Evolutionary conservation across 73 alveolate genomes (phyloP).

Genomic region (Tetrahymena elliotti): DNA sequence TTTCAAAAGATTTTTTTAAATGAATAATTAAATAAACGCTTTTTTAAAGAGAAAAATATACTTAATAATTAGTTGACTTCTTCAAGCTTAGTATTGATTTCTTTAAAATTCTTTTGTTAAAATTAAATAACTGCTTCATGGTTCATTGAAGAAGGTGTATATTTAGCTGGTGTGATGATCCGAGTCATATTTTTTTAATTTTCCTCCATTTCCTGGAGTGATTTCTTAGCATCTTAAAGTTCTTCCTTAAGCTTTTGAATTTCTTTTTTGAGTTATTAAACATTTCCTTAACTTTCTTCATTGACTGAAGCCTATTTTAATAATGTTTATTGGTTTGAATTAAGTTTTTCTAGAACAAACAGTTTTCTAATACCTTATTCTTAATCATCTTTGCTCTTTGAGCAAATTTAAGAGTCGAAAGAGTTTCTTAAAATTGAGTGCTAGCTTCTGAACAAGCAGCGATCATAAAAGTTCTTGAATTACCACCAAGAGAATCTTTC

Average conservation of each 20-base stretch:
- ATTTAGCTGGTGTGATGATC: background rate
- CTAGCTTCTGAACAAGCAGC: slow-evolving; percentile 50
- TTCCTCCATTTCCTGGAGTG: background rate
- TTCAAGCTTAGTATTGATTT: background rate
- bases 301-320: slow-evolving; percentile 52
- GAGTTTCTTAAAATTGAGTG: slow-evolving; percentile 51
- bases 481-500: slow-evolving; percentile 57
- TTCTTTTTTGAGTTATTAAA: background rate
- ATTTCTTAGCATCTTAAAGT: background rate
- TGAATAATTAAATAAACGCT: background rate
- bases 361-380: slow-evolving; percentile 48
- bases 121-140: background rate
- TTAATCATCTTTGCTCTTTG: slow-evolving; percentile 59
- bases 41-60: background rate
- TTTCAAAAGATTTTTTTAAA: background rate
- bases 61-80: background rate
- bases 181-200: background rate
- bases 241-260: slow-evolving; percentile 17
- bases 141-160: background rate
- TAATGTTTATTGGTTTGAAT: too few species aligned
- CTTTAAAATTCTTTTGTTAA: background rate
- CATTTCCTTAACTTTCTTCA: slow-evolving; percentile 50
- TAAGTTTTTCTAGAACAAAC: too few species aligned
- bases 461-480: slow-evolving; percentile 59
- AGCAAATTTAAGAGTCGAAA: slow-evolving; percentile 58